Conservation (phyloP, 2,329 filamentous ascomycete genomes). For the Xylariaceae sp. region DNA sequence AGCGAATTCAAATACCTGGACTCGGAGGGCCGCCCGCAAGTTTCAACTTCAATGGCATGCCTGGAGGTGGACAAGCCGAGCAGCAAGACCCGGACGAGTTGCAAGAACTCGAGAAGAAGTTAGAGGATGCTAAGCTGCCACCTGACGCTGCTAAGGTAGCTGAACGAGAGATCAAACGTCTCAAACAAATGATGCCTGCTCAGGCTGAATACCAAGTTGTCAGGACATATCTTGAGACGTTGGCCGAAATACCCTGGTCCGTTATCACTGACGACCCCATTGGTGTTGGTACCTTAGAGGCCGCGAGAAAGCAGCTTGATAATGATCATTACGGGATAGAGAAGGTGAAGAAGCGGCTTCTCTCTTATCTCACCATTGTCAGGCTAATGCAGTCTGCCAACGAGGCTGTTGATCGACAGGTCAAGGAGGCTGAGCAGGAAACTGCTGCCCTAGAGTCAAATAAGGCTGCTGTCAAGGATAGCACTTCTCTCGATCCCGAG, state of each 20-base stretch:
- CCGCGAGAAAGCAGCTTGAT: slow-evolving; percentile 88
- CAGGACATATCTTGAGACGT: slow-evolving; percentile 89
- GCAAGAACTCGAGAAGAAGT: slow-evolving; percentile 87
- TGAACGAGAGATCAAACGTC: slow-evolving; percentile 82
- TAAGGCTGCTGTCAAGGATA: slow-evolving; percentile 44
- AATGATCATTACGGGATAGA: slow-evolving; percentile 96
- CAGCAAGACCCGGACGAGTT: slow-evolving; percentile 89
- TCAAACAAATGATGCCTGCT: slow-evolving; percentile 94
- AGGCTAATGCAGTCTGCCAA: slow-evolving; percentile 94
- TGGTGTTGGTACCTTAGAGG: slow-evolving; percentile 77
- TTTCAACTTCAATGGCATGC: slow-evolving; percentile 50
- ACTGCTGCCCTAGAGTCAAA: slow-evolving; percentile 53
- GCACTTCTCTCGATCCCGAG: slow-evolving; percentile 45
- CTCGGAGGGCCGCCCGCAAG: slow-evolving; percentile 27
- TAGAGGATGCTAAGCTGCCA: slow-evolving; percentile 81
- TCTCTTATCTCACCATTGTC: slow-evolving; percentile 96
- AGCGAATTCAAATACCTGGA: slow-evolving; percentile 25
- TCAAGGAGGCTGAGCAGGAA: slow-evolving; percentile 70
- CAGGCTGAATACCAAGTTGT: slow-evolving; percentile 97
- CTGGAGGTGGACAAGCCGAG: slow-evolving; percentile 60
- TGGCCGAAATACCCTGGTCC: slow-evolving; percentile 93
- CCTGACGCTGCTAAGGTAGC: slow-evolving; percentile 90
- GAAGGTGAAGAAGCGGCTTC: slow-evolving; percentile 93
- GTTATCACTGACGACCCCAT: slow-evolving; percentile 84
- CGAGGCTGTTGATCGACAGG: slow-evolving; percentile 79